Evolutionary conservation across 1,139 yeast genomes (phyloP).

Genomic region (Protomyces gravidus): DNA sequence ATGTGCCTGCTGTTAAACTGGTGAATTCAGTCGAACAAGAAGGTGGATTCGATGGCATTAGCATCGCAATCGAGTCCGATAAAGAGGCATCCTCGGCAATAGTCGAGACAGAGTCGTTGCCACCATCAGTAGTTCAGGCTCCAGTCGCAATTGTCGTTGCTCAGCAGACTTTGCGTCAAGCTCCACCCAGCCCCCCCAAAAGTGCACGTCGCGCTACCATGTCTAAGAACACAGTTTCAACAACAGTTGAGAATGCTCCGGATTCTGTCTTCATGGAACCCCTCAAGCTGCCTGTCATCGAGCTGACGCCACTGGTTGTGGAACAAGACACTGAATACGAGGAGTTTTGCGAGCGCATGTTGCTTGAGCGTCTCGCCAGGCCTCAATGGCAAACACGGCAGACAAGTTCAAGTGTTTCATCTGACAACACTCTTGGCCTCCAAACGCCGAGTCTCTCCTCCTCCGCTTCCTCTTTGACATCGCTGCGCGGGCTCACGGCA

Average conservation of each 20-base stretch:
- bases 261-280: neutral
- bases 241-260: neutral
- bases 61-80: neutral
- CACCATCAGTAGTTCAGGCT: neutral
- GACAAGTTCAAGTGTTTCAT: neutral
- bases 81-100: neutral
- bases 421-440: neutral
- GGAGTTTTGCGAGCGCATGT: neutral
- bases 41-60: too few relatives aligned
- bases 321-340: neutral
- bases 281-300: neutral
- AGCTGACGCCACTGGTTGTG: neutral
- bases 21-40: neutral
- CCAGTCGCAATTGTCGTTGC: neutral
- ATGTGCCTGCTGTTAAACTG: neutral
- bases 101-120: neutral
- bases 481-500: neutral
- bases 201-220: neutral
- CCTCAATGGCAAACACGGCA: neutral
- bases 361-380: neutral
- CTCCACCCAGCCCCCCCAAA: slow-evolving; percentile 2
- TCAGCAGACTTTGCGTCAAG: neutral
- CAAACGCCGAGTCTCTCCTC: slow-evolving; percentile 7
- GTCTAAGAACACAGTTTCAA: neutral
- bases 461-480: slow-evolving; percentile 4